Evolutionary conservation across 2,329 filamentous ascomycete genomes (phyloP).

Genomic region (Apiospora arundinis): DNA sequence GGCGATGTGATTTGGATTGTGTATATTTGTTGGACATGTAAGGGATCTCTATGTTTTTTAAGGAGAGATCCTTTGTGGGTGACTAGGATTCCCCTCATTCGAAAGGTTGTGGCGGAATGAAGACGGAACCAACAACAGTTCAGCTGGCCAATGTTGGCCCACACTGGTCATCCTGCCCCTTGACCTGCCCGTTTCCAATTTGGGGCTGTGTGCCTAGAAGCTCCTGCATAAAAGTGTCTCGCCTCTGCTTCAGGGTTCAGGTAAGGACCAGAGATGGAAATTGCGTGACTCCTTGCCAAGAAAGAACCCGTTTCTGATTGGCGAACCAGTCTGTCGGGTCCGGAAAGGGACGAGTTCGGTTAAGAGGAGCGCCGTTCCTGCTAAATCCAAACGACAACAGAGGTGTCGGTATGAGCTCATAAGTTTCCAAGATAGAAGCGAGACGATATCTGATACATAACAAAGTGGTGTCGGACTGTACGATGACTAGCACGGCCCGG

Average conservation of each 20-base stretch:
- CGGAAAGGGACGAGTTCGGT: background rate
- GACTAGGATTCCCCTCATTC: background rate
- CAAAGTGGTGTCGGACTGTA: too few species aligned
- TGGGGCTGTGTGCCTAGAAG: background rate
- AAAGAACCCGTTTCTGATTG: background rate
- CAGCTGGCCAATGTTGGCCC: background rate
- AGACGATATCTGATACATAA: too few species aligned
- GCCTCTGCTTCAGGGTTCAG: background rate
- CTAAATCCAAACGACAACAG: too few species aligned
- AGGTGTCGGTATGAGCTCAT: too few species aligned
- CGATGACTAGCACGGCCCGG: background rate
- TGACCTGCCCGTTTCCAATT: background rate
- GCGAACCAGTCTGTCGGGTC: background rate
- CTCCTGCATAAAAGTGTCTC: slow-evolving; percentile 7
- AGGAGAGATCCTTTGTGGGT: background rate
- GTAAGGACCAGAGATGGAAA: background rate
- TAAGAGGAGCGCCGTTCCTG: background rate
- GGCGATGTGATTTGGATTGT: background rate
- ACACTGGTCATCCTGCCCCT: background rate
- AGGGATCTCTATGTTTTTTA: background rate
- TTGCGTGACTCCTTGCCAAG: background rate
- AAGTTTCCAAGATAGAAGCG: too few species aligned
- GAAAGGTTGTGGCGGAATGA: background rate
- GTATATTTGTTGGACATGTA: background rate
- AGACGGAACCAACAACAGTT: background rate